Base-by-base conservation (phyloP, 495 filamentous ascomycete species). In the Penicillium paxilli region DNA sequence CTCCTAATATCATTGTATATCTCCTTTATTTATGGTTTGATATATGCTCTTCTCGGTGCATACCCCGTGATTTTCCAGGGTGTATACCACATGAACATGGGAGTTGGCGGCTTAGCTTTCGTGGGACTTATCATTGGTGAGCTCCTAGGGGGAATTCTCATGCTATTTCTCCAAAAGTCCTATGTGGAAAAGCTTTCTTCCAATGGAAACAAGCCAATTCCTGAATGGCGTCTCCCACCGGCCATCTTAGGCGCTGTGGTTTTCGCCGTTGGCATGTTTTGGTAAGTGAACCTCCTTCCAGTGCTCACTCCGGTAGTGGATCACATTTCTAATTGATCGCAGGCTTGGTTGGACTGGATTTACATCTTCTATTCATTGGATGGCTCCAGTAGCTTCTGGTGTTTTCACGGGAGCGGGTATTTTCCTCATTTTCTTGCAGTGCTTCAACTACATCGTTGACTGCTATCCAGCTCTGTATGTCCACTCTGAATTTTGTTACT, bases 391-490 rank as follows among this genome's bases (percentile, higher is more conserved):
- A 9, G 51, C 63, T 6, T 57, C 69, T 16, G 58, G 66, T 3
- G 40, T 71, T n/a, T 4, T 64, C 32, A 49, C 63, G 8, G 60
- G 70, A 8, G 52, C 69, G n/a, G 60, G 68, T 17, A 51, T 72
- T 16, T 63, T 65, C 12, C 54, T 58, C 2, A 66, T 68, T 26
- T 72, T 70, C 49, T 51, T 70, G 53, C 67, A 65, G 35, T 62
- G 62, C 10, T 67, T 72, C 46, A 72, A 72, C 19, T 71, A 72
- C 35, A 49, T 72, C 5, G 61, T 72, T 19, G 68, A 67, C 49
- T 59, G 57, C 5, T 71, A 72, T 44, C 49, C 67, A 60, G 88
- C 91, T 80, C 89, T 91, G 80, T 86, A 76, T 75, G 8, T 47
- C n/a, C 24, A n/a, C 48, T 17, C 63, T 81, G 30, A 32, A 14